phyloP scores from a whole-genome alignment of 352 stramenopile species.

The Phytophthora multivora region DNA sequence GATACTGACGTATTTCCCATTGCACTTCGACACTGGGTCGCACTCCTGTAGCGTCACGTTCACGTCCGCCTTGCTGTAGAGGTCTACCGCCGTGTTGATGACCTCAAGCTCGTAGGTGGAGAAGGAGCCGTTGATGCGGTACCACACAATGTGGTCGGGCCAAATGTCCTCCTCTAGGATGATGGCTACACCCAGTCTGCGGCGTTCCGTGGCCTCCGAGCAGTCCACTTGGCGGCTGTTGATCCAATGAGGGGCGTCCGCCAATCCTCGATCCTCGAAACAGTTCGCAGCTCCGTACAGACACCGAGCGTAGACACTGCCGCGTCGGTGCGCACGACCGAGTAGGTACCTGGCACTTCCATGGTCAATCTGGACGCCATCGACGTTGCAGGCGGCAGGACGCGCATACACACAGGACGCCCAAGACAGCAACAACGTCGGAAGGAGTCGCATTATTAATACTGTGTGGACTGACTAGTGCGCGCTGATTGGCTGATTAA shows the following conservation, averaged over 20 bases:
- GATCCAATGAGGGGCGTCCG: conserved; percentile 53
- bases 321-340: conserved; percentile 44
- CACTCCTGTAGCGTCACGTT: conserved; percentile 73
- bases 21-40: conserved; percentile 55
- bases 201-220: conserved; percentile 23
- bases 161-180: conserved; percentile 64
- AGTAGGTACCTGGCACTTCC: conserved; percentile 56
- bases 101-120: conserved; percentile 46
- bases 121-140: conserved; percentile 64
- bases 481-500: conserved; percentile 24
- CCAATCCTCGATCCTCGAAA: conserved; percentile 68
- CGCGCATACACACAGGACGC: conserved; percentile 8
- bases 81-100: conserved; percentile 58
- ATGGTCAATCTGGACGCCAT: conserved; percentile 51
- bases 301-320: conserved; percentile 64
- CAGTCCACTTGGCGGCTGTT: conserved; percentile 49
- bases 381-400: conserved; percentile 42
- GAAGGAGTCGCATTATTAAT: conserved; percentile 14
- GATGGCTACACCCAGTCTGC: conserved; percentile 62
- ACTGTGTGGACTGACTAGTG: conserved; percentile 33
- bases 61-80: conserved; percentile 64
- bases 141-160: conserved; percentile 72
- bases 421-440: conserved; percentile 20
- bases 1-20: conserved; percentile 75
- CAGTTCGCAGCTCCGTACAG: conserved; percentile 47